These are phyloP conservation scores for Eucalyptus curtisii DNA, from an alignment of 345 rosid genomes.

Conservation along the genomic window DNA sequence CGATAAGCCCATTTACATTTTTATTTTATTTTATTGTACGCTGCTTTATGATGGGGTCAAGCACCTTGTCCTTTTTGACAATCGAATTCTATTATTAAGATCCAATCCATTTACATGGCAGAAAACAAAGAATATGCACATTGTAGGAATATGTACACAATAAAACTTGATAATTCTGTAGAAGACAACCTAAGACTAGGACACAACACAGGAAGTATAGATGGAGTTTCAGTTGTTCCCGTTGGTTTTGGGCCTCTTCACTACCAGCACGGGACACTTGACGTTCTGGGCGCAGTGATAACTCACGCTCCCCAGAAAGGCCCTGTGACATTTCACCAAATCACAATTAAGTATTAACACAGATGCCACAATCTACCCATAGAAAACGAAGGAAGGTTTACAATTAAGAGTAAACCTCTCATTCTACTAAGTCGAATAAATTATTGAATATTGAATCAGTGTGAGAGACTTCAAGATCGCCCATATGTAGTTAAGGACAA, in stretches of 20 bases:
- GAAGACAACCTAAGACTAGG: neutral
- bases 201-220: neutral
- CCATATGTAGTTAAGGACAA: neutral
- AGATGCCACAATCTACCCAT: too few relatives aligned
- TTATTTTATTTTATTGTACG: neutral
- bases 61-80: neutral
- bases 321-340: conserved; percentile 4
- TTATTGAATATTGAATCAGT: neutral
- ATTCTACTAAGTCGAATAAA: neutral
- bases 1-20: neutral
- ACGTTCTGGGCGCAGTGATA: conserved; percentile 46
- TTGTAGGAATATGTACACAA: neutral
- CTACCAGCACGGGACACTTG: conserved; percentile 48
- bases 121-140: neutral
- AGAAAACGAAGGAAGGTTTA: rapidly evolving
- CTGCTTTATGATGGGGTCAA: neutral
- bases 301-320: conserved; percentile 52
- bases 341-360: neutral
- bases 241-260: conserved; percentile 36
- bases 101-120: neutral
- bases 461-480: neutral
- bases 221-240: neutral
- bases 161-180: neutral
- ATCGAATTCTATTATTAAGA: neutral
- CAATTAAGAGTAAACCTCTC: neutral